phyloP scores from a whole-genome alignment of 768 basidiomycete genomes.

The Calocybe cyanea region DNA sequence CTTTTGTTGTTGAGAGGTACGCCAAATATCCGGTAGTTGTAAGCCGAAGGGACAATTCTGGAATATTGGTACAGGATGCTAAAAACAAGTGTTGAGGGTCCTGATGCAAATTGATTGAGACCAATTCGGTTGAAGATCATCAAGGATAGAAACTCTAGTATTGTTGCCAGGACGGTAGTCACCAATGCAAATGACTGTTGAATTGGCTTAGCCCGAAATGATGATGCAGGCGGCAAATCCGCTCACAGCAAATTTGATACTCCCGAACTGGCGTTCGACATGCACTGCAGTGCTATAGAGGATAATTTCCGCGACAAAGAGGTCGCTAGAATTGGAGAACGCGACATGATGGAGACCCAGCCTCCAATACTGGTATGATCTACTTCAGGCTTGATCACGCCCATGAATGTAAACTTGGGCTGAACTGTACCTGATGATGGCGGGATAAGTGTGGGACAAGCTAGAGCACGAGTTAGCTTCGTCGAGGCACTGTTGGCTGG shows the following conservation, averaged over 20 bases:
- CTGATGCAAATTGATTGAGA: slow-evolving; percentile 71
- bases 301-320: slow-evolving; percentile 71
- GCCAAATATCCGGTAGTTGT: slow-evolving; percentile 74
- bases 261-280: slow-evolving; percentile 85
- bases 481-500: slow-evolving; percentile 6
- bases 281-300: slow-evolving; percentile 67
- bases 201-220: slow-evolving; percentile 8
- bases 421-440: slow-evolving; percentile 70
- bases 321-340: slow-evolving; percentile 82
- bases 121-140: slow-evolving; percentile 64
- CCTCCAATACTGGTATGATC: slow-evolving; percentile 74
- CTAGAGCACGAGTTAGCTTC: slow-evolving; percentile 30
- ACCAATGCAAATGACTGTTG: slow-evolving; percentile 74
- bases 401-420: slow-evolving; percentile 6
- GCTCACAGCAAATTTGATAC: slow-evolving; percentile 80
- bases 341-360: slow-evolving; percentile 68
- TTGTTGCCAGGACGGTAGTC: slow-evolving; percentile 60
- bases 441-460: slow-evolving; percentile 87
- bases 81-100: slow-evolving; percentile 74
- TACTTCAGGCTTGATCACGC: slow-evolving; percentile 29
- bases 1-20: slow-evolving; percentile 74
- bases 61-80: slow-evolving; percentile 81
- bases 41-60: slow-evolving; percentile 71
- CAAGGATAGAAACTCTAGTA: slow-evolving; percentile 63
- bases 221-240: not conserved